Conservation (phyloP, 306 rosid genomes). For the Acmispon strigosus region DNA sequence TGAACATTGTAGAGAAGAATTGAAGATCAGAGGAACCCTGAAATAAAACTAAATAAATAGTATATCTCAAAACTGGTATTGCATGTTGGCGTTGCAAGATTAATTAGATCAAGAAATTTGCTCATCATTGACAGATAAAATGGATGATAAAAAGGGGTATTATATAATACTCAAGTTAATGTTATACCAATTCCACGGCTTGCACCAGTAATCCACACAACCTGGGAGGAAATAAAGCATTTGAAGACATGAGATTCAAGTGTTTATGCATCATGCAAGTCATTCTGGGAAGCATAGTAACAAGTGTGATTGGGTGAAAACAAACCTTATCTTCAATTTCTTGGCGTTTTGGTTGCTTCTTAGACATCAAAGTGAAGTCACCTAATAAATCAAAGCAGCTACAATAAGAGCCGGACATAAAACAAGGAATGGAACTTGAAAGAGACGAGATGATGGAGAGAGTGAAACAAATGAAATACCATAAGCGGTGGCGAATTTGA, state of each 20-base stretch:
- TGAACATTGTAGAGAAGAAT: background rate
- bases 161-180: background rate
- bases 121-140: background rate
- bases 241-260: background rate
- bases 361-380: constrained; percentile 80
- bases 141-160: background rate
- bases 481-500: constrained; percentile 58
- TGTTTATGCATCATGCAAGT: background rate
- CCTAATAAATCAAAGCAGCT: constrained; percentile 23
- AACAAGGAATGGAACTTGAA: background rate
- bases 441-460: too few relatives aligned
- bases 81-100: background rate
- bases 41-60: background rate
- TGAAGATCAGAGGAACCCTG: background rate
- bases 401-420: background rate
- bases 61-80: background rate
- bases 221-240: constrained; percentile 38
- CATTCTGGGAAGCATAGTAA: background rate
- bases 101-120: background rate
- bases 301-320: background rate
- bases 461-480: constrained; percentile 25
- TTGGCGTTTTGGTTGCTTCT: constrained; percentile 53
- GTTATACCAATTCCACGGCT: constrained; percentile 91
- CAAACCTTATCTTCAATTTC: constrained; percentile 69
- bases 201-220: constrained; percentile 93